Conservation (phyloP, 106 monocot species). For the Dendrobium chrysotoxum region DNA sequence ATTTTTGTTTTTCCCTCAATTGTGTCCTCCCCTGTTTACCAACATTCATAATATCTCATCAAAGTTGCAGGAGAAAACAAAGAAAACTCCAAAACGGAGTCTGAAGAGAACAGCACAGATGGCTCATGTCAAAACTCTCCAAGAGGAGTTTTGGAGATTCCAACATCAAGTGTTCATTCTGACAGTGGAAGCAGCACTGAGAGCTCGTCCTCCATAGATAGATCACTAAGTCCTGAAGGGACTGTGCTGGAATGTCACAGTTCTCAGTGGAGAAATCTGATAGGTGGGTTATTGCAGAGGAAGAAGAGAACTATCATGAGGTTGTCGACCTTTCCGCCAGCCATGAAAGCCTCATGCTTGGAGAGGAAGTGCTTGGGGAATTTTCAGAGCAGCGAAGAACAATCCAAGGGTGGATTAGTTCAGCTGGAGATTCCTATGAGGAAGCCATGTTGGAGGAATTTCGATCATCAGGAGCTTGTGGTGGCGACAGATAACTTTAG, state of each 20-base stretch:
- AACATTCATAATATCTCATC: neutral
- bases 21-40: neutral
- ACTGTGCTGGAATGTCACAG: constrained; percentile 17
- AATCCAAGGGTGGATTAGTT: constrained; percentile 1
- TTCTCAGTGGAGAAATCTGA: constrained; percentile 54
- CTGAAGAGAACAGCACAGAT: constrained; percentile 8
- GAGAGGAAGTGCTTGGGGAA: constrained; percentile 8
- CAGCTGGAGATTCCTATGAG: constrained; percentile 27
- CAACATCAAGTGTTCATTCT: constrained; percentile 25
- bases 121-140: constrained; percentile 37
- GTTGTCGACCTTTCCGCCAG: constrained; percentile 43
- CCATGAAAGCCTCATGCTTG: constrained; percentile 9
- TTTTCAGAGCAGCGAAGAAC: constrained; percentile 12
- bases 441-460: constrained; percentile 84
- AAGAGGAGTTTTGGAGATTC: constrained; percentile 34
- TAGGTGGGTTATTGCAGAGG: constrained; percentile 43
- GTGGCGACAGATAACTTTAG: constrained; percentile 78
- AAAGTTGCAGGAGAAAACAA: constrained; percentile 15
- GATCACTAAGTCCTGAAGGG: constrained; percentile 5
- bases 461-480: constrained; percentile 63
- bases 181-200: constrained; percentile 34
- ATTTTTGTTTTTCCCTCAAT: neutral
- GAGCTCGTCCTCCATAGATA: constrained; percentile 10
- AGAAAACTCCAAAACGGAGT: constrained; percentile 16
- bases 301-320: constrained; percentile 48